Conservation (phyloP, 2,329 filamentous ascomycete genomes). For the Verticillium dahliae region DNA sequence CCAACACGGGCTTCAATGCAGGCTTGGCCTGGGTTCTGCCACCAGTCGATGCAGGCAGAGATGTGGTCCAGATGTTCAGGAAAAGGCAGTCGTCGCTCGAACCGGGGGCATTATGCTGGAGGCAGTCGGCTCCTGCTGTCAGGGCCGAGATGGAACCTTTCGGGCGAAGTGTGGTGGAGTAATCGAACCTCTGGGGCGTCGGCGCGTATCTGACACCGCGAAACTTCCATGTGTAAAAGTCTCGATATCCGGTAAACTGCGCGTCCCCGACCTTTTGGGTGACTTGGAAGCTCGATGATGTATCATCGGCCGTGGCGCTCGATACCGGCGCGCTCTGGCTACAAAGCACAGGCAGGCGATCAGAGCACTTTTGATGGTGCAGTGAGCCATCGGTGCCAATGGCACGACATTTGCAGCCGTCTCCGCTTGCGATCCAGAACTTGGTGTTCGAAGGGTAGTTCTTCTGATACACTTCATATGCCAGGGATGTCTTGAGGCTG, state of each 20-base stretch:
- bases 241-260: not conserved
- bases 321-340: not conserved
- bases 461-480: not conserved
- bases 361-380: not conserved
- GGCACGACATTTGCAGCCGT: not conserved
- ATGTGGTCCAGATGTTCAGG: slow-evolving; percentile 40
- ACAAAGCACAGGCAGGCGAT: not conserved
- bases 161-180: not conserved
- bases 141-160: not conserved
- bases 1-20: slow-evolving; percentile 6
- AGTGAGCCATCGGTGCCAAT: not conserved
- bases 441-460: not conserved
- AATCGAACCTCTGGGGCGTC: not conserved
- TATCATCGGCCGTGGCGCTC: not conserved
- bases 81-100: slow-evolving; percentile 40
- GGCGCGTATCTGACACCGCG: not conserved
- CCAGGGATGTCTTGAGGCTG: not conserved
- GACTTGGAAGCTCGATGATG: not conserved
- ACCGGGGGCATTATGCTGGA: not conserved
- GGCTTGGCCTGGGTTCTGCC: not conserved
- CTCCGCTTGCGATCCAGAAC: not conserved
- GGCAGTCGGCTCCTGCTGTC: not conserved
- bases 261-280: not conserved
- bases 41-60: not conserved
- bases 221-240: slow-evolving; percentile 1